Base-by-base conservation (phyloP, 352 stramenopile genomes). In the Pythium plurisporium region DNA sequence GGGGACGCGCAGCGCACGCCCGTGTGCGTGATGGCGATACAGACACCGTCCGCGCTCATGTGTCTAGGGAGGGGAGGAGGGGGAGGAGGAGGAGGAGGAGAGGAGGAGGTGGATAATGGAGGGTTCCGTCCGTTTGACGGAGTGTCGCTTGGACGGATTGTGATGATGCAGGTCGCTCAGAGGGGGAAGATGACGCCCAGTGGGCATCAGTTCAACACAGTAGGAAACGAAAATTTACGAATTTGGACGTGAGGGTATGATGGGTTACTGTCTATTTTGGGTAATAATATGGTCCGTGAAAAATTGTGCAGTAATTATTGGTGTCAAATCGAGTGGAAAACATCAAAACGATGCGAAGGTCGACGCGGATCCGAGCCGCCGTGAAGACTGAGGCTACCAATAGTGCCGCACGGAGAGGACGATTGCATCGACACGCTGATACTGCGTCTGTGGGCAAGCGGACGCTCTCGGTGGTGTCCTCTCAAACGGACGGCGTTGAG, bases 11-110 rank as follows among this genome's bases (percentile, higher is more conserved):
- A 94, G 15, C 80, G 79, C 59, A 60, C 57, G 40, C 85, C 85
- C 36, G 72, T 85, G 71, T 90, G 82, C 36, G 78, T 91, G 26
- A 80, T 69, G 42, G 76, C 76, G 29, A 65, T 53, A 62, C 70
- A 79, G 65, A 64, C 73, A 72, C 27, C 66, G 56, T 58, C 73
- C 51, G 42, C 63, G 14, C 78, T 82, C 58, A 89, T 70, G 45
- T 7, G 3, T 12, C 8, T 22, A 92, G 11, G n/a, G 25, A 34
- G 25, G n/a, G n/a, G n/a, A n/a, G n/a, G 41, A 33, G 30, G 37
- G 49, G 38, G 37, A 49, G 17, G 52, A 50, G 31, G 40, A 41
- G 45, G n/a, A 52, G 10, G 45, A n/a, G 5, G 6, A 47, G 29
- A 51, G 27, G 38, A 45, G n/a, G 29, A 46, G 27, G 30, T 17